Base-by-base conservation (phyloP, 202 grass and related monocot genomes). In the Panicum hallii region DNA sequence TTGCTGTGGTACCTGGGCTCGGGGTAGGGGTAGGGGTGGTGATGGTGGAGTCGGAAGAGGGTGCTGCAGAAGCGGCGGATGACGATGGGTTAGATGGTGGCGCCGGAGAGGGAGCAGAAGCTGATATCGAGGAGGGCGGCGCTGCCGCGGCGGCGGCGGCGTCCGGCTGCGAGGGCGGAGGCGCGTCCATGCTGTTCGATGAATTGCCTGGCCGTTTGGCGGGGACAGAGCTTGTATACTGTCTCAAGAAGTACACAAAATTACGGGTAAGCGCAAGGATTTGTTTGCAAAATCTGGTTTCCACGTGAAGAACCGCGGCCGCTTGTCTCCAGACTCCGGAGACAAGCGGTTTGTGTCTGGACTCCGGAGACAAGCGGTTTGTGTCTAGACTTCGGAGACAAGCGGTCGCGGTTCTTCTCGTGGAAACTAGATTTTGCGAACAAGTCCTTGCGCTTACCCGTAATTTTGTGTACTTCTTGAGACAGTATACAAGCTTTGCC, bases 131-230 rank as follows among this genome's bases (percentile, higher is more conserved):
- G n/a, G 90, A n/a, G 40, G 78, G 48, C 77, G 82, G 0, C 17
- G 58, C 52, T 19, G 52, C 34, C 52, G 70, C 36, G 2, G 36
- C 50, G 44, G 81, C 36, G 2, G 36, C 68, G 19, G 83, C 70
- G 62, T 89, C 79, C 61, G 79, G 83, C 54, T 84, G 84, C 67
- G 82, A 2, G 11, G 84, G 63, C 26, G 87, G 81, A 64, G 86
- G 50, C 57, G 84, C 83, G 65, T 92, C 87, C 90, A 92, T 92
- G 38, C 20, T 55, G 67, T 44, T 91, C 78, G 82, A 74, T 73
- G 88, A 86, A 60, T 83, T 86, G 74, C 65, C 46, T 22, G 15
- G 8, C 30, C 8, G 34, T 49, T 3, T 0, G 16, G 26, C 0
- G 20, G n/a, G 74, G n/a, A n/a, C 43, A 1, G 55, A 22, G 6